Percentiles rank a stretch among this genome's conserved stretches.
Conservation (phyloP, 192 early-diverging fungal species). For the Gorgonomyces haynaldii region DNA sequence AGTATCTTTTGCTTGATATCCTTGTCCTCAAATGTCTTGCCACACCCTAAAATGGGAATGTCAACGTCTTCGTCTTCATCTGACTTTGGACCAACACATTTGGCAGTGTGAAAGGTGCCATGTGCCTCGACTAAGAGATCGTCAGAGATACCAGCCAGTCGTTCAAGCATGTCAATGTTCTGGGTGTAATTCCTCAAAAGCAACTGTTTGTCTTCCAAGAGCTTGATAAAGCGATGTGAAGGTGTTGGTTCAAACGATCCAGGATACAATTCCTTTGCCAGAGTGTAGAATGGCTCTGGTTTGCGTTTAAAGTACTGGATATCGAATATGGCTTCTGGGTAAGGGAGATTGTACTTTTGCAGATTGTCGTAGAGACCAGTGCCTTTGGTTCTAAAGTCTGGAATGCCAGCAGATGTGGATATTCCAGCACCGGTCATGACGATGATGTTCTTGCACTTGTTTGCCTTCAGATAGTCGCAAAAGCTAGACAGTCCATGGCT, state of each 20-base stretch:
- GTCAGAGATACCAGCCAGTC: conserved; percentile 56
- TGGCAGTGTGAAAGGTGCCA: conserved; percentile 77
- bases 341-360: conserved; percentile 76
- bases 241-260: conserved; percentile 61
- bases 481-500: too few relatives aligned
- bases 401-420: conserved; percentile 56
- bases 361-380: conserved; percentile 91
- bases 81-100: conserved; percentile 54
- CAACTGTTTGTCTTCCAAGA: conserved; percentile 57
- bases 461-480: conserved; percentile 18
- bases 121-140: conserved; percentile 82
- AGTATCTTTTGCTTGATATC: conserved; percentile 43
- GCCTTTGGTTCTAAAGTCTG: conserved; percentile 84
- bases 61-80: not conserved
- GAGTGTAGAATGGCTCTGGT: conserved; percentile 77
- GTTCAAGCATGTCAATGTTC: conserved; percentile 94
- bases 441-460: conserved; percentile 44
- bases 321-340: conserved; percentile 91
- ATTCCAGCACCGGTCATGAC: conserved; percentile 89
- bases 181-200: conserved; percentile 84
- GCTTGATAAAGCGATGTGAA: conserved; percentile 76
- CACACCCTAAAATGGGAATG: conserved; percentile 14
- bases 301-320: conserved; percentile 75
- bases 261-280: conserved; percentile 86
- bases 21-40: conserved; percentile 15